Evolutionary conservation across 805 yeast genomes (phyloP).

Genomic region (Sugiyamaella boreocaroliniensis): DNA sequence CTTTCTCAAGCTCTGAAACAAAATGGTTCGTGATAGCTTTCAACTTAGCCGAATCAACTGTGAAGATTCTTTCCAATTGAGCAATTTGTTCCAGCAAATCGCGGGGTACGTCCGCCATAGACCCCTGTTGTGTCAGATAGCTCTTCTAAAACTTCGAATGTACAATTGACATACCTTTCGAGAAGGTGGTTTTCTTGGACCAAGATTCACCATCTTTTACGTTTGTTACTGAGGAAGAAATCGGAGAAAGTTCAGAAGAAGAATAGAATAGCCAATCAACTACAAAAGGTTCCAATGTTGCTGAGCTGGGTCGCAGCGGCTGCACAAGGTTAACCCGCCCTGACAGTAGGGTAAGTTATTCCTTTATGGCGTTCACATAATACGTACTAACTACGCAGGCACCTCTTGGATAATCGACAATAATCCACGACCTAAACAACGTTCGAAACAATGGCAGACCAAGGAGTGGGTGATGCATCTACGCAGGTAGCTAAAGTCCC

Average conservation of each 20-base stretch:
- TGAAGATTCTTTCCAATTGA: conserved; percentile 53
- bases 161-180: conserved; percentile 46
- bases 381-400: no score
- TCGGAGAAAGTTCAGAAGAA: neutral
- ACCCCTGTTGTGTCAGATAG: conserved; percentile 34
- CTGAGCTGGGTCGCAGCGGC: neutral
- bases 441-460: neutral
- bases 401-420: neutral
- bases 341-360: neutral
- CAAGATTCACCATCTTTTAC: conserved; percentile 64
- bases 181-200: conserved; percentile 75
- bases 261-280: neutral
- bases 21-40: conserved; percentile 67
- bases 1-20: conserved; percentile 71
- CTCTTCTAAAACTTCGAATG: neutral
- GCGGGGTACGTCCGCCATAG: conserved; percentile 61
- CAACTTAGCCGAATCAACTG: conserved; percentile 55
- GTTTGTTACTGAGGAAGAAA: neutral
- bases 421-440: neutral
- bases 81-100: conserved; percentile 52
- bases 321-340: neutral
- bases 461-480: conserved; percentile 3
- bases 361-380: neutral
- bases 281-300: neutral
- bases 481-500: conserved; percentile 41